These are phyloP conservation scores for Lichina pygmaea DNA, from an alignment of 495 filamentous ascomycete species.

Conservation along the genomic window DNA sequence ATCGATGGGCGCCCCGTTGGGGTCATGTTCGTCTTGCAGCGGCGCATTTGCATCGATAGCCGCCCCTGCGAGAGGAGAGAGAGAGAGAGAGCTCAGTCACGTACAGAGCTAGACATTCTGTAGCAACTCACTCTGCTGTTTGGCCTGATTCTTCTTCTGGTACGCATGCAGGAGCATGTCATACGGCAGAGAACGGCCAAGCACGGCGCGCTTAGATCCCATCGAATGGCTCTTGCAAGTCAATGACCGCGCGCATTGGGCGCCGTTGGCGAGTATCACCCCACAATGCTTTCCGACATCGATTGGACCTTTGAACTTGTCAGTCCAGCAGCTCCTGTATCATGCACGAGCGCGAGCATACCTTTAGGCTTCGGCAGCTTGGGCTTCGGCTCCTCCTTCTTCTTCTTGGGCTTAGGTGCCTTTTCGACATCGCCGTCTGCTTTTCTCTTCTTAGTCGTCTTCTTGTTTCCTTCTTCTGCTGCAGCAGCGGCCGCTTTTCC, in stretches of 20 bases:
- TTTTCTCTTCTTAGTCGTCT: constrained; percentile 83
- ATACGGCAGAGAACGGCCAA: constrained; percentile 75
- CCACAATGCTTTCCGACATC: constrained; percentile 96
- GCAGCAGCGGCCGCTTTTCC: constrained; percentile 22
- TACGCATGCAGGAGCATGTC: constrained; percentile 83
- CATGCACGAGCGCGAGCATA: constrained; percentile 2
- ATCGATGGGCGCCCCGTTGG: constrained; percentile 48
- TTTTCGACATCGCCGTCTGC: constrained; percentile 47
- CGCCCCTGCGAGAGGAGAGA: constrained; percentile 30
- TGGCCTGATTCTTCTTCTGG: constrained; percentile 97
- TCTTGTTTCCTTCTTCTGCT: constrained; percentile 28
- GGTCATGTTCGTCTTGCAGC: constrained; percentile 62
- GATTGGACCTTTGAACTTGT: constrained; percentile 32
- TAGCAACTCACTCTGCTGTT: constrained; percentile 56
- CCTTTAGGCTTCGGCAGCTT: constrained; percentile 76
- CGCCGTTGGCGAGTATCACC: constrained; percentile 60
- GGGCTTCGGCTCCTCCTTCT: constrained; percentile 72
- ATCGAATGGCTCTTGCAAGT: constrained; percentile 95
- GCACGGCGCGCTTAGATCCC: constrained; percentile 81
- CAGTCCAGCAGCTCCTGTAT: constrained; percentile 2
- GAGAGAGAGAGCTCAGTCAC: background rate
- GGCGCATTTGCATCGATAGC: constrained; percentile 84
- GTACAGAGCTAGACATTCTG: background rate
- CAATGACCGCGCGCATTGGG: constrained; percentile 68
- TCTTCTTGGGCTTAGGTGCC: constrained; percentile 56